Evolutionary conservation across 306 rosid genomes (phyloP), one percentile per base, ranked within the genome.

Genomic region (Aeschynomene evenia): DNA sequence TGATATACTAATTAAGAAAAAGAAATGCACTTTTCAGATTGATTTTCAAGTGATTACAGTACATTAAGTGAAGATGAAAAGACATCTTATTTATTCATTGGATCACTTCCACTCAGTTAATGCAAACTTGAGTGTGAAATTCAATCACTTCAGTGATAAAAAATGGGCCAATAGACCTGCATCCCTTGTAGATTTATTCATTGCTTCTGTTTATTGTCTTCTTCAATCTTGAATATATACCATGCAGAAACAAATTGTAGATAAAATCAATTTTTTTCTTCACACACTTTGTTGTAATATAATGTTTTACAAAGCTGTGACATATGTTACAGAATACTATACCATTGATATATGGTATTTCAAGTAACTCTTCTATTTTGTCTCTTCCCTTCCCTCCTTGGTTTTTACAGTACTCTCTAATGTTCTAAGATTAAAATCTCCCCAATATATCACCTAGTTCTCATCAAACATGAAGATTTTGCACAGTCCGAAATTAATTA

Each of bases 1-100:
- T n/a, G 58, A 67, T 53, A 75, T n/a, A n/a, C n/a, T n/a, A n/a
- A n/a, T 64, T 23, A 75, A 77, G 79, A 73, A 73, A 67, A 75
- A 2, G 0, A n/a, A 69, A 62, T 65, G 69, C 57, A 19, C 21
- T 60, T 68, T 49, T 63, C 73, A 51, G 52, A 63, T 64, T 36
- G 13, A 13, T 55, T 43, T 80, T 64, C 26, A 46, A 37, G 57
- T 22, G 28, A 20, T 63, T 64, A 59, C 45, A 45, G 33, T 60
- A 73, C 74, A 49, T 62, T 55, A 63, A 50, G 68, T 43, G 11
- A 26, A 67, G 79, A 28, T 67, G 55, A 8, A 57, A 74, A 43
- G 55, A 55, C 43, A 51, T 50, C 9, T 50, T 68, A 31, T 60
- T 60, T 60, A 49, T 67, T 75, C 33, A 26, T 26, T 56, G 72